Conservation (phyloP, 495 filamentous ascomycete genomes). For the Penicillium coffeae region DNA sequence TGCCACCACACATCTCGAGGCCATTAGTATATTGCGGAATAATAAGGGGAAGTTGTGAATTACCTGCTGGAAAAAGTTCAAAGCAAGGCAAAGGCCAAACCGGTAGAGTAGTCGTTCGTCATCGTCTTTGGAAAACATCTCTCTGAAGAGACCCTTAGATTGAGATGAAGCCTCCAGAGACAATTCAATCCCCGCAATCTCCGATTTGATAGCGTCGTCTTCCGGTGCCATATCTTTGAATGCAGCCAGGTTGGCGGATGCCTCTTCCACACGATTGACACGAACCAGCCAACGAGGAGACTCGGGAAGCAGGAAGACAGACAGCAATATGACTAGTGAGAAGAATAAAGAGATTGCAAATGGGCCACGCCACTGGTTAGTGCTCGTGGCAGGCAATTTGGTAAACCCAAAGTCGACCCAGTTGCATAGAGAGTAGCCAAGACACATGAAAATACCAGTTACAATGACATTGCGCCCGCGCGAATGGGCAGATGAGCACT, state of each 20-base stretch:
- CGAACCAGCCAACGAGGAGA: slow-evolving; percentile 59
- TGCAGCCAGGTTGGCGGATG: slow-evolving; percentile 31
- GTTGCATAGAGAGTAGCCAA: slow-evolving; percentile 37
- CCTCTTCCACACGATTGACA: slow-evolving; percentile 51
- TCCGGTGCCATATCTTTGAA: slow-evolving; percentile 21
- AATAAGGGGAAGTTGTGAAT: too few relatives aligned
- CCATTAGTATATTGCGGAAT: too few relatives aligned
- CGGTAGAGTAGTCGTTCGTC: slow-evolving; percentile 25
- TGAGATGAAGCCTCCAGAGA: slow-evolving; percentile 27
- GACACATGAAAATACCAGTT: slow-evolving; percentile 48
- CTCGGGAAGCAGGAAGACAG: slow-evolving; percentile 59
- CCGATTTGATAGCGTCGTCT: slow-evolving; percentile 19
- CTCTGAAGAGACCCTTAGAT: slow-evolving; percentile 11
- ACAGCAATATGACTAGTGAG: slow-evolving; percentile 52
- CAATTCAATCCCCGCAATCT: slow-evolving; percentile 33
- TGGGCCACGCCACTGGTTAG: slow-evolving; percentile 46
- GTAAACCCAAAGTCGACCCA: slow-evolving; percentile 44
- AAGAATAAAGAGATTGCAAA: slow-evolving; percentile 55
- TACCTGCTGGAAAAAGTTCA: slow-evolving; percentile 38
- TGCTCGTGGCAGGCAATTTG: slow-evolving; percentile 31
- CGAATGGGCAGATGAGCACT: slow-evolving; percentile 36
- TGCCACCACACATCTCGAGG: slow-evolving; percentile 28
- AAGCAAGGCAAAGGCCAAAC: slow-evolving; percentile 27
- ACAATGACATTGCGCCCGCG: slow-evolving; percentile 34
- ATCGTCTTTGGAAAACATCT: slow-evolving; percentile 22